These are phyloP conservation scores for Crithidia thermophila DNA, from an alignment of 208 protist species.

Conservation along the genomic window DNA sequence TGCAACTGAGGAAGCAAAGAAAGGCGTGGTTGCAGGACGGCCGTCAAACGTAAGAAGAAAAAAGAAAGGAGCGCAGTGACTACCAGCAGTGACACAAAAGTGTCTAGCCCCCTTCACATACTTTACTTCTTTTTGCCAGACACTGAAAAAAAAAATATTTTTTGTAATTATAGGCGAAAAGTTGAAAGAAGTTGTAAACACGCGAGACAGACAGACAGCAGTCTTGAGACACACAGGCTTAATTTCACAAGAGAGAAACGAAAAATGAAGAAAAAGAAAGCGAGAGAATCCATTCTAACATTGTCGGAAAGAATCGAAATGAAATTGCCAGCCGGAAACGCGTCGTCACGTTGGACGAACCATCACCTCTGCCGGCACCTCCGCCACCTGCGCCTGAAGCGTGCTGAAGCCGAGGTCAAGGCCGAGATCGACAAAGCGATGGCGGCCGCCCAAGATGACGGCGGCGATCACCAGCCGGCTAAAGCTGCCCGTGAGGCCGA, in stretches of 20 bases:
- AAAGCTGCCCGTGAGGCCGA: constrained; percentile 43
- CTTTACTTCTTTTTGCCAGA: neutral
- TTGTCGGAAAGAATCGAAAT: neutral
- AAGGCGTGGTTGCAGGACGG: no score
- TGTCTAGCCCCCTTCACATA: no score
- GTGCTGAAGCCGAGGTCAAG: constrained; percentile 68
- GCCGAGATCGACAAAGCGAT: constrained; percentile 81
- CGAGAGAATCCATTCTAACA: neutral
- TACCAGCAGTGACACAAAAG: no score
- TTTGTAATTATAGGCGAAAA: neutral
- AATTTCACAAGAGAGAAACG: neutral
- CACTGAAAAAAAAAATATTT: no score
- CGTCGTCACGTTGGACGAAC: neutral
- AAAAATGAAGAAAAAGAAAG: constrained; percentile 10
- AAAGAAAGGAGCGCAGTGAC: no score
- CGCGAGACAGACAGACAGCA: neutral
- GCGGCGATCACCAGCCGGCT: constrained; percentile 64
- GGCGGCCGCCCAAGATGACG: constrained; percentile 73
- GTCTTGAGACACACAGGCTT: no score
- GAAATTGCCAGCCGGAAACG: neutral
- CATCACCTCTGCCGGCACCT: neutral
- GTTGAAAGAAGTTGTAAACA: neutral
- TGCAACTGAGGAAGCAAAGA: no score
- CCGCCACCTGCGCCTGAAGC: constrained; percentile 37
- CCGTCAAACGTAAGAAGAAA: no score